Evolutionary conservation across 148 eudicot genomes (phyloP), one percentile per base, ranked within the genome.

Genomic region (Arbutus unedo): DNA sequence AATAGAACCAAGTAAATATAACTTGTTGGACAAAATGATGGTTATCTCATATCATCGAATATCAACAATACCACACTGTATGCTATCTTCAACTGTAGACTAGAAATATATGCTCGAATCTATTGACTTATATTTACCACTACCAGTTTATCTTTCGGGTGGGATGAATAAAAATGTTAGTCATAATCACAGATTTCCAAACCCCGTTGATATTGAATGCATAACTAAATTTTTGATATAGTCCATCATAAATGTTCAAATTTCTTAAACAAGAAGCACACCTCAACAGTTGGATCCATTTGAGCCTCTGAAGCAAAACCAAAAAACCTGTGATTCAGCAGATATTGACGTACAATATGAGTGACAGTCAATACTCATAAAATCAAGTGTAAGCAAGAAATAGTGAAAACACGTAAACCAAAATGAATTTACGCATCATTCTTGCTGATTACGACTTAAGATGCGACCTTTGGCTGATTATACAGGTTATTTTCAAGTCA

Each of bases 291-390:
- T 76, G 99, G 99, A 79, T 96, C 99, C 94, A 88, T 93, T 70
- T 96, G 98, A 53, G 92, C 97, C 88, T 94, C 99, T 78, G 98
- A 93, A 79, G 98, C 92, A 90, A 96, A 96, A 45, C 99, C 99
- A 82, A 92, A 96, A 83, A 90, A 96, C 88, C 99, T 96, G 91
- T 50, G 83, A 54, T 70, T 75, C 51, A 83, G 51, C 78, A 83
- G n/a, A 5, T 50, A 74, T 14, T 81, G 59, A 84, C 53, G 74
- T 68, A 38, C 18, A 18, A 67, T 25, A 81, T 79, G 8, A 71
- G 73, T 44, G 38, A 57, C 51, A 64, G 25, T 15, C 74, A 56
- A 31, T 31, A 31, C 38, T 31, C 38, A 31, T 31, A 31, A 31
- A 59, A 45, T 41, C 49, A 78, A 55, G 45, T 21, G 14, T 77